Percentiles rank a stretch among this genome's conserved stretches.
phyloP scores from a whole-genome alignment of 768 basidiomycete species.

The Heimioporus sp. region DNA sequence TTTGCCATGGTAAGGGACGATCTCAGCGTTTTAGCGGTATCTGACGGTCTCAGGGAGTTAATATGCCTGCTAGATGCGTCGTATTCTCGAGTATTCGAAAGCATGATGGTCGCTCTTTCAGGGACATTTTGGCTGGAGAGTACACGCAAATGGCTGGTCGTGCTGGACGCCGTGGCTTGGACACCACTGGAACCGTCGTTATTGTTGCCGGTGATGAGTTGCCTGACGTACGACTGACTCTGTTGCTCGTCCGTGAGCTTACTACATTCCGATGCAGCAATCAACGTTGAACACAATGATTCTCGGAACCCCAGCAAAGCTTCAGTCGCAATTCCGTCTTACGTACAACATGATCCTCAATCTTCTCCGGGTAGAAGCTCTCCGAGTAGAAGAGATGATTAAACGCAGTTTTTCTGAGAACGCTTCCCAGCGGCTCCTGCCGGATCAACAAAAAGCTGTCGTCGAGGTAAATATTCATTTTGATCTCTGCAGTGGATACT shows the following conservation, averaged over 20 bases:
- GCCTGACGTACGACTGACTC: conserved; percentile 66
- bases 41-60: conserved; percentile 73
- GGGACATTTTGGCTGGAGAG: conserved; percentile 87
- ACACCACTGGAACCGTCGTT: conserved; percentile 93
- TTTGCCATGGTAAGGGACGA: conserved; percentile 84
- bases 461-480: conserved; percentile 54
- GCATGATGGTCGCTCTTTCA: conserved; percentile 91
- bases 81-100: conserved; percentile 95
- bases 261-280: conserved; percentile 46
- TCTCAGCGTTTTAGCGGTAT: conserved; percentile 1
- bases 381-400: conserved; percentile 99
- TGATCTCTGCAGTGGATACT: conserved; percentile 4
- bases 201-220: conserved; percentile 80
- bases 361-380: conserved; percentile 90
- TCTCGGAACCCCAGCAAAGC: conserved; percentile 87
- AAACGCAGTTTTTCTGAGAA: conserved; percentile 99
- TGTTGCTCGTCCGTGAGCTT: not conserved
- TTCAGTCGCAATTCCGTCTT: conserved; percentile 93
- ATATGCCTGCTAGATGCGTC: conserved; percentile 98
- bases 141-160: conserved; percentile 99
- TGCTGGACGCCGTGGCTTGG: conserved; percentile 93
- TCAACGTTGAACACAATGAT: conserved; percentile 82
- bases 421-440: conserved; percentile 85
- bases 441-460: conserved; percentile 90
- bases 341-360: conserved; percentile 99